Base-by-base conservation (phyloP, 805 yeast species). In the Candida loeiensis region DNA sequence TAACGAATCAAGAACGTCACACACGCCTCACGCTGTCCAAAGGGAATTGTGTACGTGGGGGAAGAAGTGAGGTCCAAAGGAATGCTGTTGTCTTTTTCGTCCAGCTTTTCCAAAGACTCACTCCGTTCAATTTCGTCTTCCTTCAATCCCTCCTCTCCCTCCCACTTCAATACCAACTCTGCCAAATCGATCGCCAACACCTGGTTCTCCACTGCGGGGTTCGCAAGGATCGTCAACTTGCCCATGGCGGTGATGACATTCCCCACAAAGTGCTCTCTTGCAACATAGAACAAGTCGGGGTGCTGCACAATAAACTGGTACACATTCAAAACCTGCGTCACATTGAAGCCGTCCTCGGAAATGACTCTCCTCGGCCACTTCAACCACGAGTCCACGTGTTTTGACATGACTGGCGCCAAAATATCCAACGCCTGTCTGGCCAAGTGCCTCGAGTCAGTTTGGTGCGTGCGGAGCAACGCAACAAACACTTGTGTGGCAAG, bases 301-400 rank as follows among this genome's bases (percentile, higher is more conserved):
- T 93, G 95, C 37, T 81, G 83, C 24, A 87, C 87, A 59, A 93
- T 78, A 51, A 91, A 88, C 55, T 88, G 95, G 50, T 88, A 93
- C 9, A 93, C 85, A 44, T 86, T 85, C 45, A 86, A 67, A 27
- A 90, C 96, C 54, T 88, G 96, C 2, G 82, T 78, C 3, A 88
- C 89, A 52, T 80, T 88, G 55, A 82, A 85, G 0, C 93, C 91
- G 54, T 89, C 95, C 55, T 95, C 98, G 2, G 90, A 81, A 11
- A 93, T 70, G 2, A 91, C 93, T 38, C 97, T 74, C 48, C 97
- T 80, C 0, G 96, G 95, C 90, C 96, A 89, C 49, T 86, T 90
- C 37, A 93, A 76, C 98, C 98, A 93, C 39, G 70, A 71, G 44
- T 73, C 66, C 62, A 85, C 75, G 38, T 95, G 70, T 40, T 73